A percentile compares a stretch with the other conserved stretches of the same genome.
phyloP scores from a whole-genome alignment of 768 basidiomycete genomes.

The Agrocybe praecox region DNA sequence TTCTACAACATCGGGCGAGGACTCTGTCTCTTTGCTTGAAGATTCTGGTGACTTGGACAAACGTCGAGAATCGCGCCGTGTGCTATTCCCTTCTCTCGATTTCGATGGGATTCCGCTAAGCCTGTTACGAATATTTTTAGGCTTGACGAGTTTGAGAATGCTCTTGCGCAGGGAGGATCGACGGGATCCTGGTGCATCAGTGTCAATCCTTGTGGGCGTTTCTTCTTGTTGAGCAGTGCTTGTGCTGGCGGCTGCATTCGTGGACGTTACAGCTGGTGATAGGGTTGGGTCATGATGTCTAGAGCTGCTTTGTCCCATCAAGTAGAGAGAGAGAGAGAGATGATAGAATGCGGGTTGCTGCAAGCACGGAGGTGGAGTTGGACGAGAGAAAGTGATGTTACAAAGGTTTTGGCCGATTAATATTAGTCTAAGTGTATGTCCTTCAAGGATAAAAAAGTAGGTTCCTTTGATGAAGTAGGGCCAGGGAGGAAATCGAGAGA shows the following conservation, averaged over 20 bases:
- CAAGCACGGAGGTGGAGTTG: constrained; percentile 4
- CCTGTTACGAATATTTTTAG: constrained; percentile 20
- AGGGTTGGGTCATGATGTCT: constrained; percentile 10
- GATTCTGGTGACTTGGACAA: constrained; percentile 33
- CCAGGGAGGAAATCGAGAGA: not conserved
- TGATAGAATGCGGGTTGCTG: constrained; percentile 7
- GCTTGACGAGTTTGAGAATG: constrained; percentile 25
- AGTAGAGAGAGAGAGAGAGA: not conserved
- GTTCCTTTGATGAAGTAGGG: not conserved
- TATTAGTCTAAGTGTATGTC: constrained; percentile 12
- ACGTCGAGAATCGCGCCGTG: constrained; percentile 30
- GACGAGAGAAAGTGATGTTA: constrained; percentile 10
- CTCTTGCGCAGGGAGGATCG: constrained; percentile 25
- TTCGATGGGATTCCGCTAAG: constrained; percentile 11
- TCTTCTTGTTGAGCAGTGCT: constrained; percentile 15
- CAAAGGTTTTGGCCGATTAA: constrained; percentile 11
- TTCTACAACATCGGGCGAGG: constrained; percentile 11
- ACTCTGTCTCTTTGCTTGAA: constrained; percentile 4
- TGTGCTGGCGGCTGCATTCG: constrained; percentile 15
- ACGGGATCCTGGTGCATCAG: constrained; percentile 17
- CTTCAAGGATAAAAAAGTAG: constrained; percentile 1
- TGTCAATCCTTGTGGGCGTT: constrained; percentile 4
- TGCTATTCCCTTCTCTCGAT: constrained; percentile 15
- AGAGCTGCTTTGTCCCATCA: constrained; percentile 23
- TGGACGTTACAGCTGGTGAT: constrained; percentile 1